phyloP scores from a whole-genome alignment of 1,139 yeast species.

The Trichomonascaceae sp. region DNA sequence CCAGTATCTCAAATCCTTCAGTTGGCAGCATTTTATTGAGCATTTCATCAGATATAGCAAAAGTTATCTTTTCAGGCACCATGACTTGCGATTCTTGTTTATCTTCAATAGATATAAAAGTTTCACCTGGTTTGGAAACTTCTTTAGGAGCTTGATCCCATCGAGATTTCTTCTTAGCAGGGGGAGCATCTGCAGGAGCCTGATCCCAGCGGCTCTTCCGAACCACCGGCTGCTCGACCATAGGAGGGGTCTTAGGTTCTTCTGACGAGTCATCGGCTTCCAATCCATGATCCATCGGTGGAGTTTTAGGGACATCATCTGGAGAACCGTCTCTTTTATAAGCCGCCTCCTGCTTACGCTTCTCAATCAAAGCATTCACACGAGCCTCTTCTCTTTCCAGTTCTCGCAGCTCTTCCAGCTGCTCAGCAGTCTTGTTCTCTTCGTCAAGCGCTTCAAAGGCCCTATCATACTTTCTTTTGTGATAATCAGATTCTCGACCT shows the following conservation, averaged over 20 bases:
- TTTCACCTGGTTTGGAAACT: not conserved
- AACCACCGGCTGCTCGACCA: conserved; percentile 19
- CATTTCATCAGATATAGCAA: conserved; percentile 45
- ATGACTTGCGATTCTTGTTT: not conserved
- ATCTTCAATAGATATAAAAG: not conserved
- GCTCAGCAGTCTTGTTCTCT: conserved; percentile 21
- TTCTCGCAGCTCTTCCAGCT: conserved; percentile 29
- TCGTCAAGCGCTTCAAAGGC: conserved; percentile 28
- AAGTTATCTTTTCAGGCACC: conserved; percentile 21
- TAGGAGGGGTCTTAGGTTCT: conserved; percentile 10
- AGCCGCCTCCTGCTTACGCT: conserved; percentile 16
- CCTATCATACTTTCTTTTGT: conserved; percentile 36
- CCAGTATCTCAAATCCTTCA: conserved; percentile 44
- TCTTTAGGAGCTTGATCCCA: conserved; percentile 17
- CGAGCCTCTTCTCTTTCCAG: conserved; percentile 31
- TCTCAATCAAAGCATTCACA: conserved; percentile 24
- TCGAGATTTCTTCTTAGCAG: conserved; percentile 15
- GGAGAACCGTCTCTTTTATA: conserved; percentile 11
- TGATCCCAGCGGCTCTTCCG: conserved; percentile 34
- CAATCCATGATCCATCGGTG: conserved; percentile 24
- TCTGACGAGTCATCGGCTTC: conserved; percentile 20
- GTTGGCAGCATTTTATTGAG: conserved; percentile 50
- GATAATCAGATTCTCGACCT: conserved; percentile 40
- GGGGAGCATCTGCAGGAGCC: conserved; percentile 3
- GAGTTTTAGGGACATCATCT: conserved; percentile 20